Evolutionary conservation across 140 eudicot genomes (phyloP).

Genomic region (Anethum foeniculum): DNA sequence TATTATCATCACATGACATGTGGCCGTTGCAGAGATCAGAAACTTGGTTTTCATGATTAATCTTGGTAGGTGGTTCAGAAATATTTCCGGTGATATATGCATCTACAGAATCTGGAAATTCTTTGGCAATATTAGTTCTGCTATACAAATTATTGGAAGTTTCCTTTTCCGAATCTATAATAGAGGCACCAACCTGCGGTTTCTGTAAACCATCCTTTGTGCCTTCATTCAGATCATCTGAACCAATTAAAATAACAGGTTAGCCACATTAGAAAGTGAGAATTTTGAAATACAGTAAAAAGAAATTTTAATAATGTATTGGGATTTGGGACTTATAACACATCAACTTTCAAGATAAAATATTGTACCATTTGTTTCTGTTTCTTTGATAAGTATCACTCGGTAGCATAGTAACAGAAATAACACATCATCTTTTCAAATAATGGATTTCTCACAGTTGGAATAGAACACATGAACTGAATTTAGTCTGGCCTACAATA

Average conservation of each 20-base stretch:
- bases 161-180: constrained; percentile 65
- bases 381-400: not conserved
- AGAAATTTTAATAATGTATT: not conserved
- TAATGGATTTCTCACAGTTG: not conserved
- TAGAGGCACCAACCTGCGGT: constrained; percentile 72
- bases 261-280: not conserved
- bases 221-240: constrained; percentile 38
- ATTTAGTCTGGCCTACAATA: not conserved
- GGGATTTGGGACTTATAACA: not conserved
- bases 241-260: constrained; percentile 6
- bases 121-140: constrained; percentile 57
- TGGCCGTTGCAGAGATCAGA: constrained; percentile 28
- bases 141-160: constrained; percentile 63
- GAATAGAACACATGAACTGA: not conserved
- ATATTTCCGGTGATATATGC: constrained; percentile 25
- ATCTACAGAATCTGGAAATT: constrained; percentile 79
- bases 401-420: not conserved
- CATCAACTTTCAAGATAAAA: not conserved
- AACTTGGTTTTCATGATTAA: constrained; percentile 15
- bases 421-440: not conserved
- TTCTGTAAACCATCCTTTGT: constrained; percentile 27
- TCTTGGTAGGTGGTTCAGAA: constrained; percentile 23
- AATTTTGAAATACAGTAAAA: not conserved
- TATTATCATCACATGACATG: constrained; percentile 31
- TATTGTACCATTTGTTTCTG: not conserved